Evolutionary conservation across 176 grass and related monocot genomes (phyloP), one percentile per base, ranked within the genome.

Genomic region (Calamus simplicifolius): DNA sequence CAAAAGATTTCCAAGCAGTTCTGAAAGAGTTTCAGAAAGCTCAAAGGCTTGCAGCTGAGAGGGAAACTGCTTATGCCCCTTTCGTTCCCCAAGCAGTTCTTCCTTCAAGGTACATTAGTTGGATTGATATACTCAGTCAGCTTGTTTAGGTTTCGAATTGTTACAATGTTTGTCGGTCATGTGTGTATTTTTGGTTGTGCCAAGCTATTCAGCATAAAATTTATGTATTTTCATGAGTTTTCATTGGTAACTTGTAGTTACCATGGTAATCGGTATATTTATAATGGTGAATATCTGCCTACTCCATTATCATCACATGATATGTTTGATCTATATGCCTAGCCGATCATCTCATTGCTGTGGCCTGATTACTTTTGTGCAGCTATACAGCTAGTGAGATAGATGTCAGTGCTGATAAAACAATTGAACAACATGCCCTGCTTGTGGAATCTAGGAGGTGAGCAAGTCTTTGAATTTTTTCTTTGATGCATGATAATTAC

Each of bases 21-120:
- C 84, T 96, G 77, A 83, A 91, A 56, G 92, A 91, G 72, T 96
- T 90, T 51, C 76, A 73, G 27, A 90, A 90, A 64, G 80, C 79
- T 75, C 83, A 96, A 48, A 85, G 73, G 76, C 71, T 96, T 61
- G 72, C 87, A 4, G 85, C 81, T 77, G 87, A 90, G 81, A 80
- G 81, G 54, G 92, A 96, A 64, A 85, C 56, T 15, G 58, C 92
- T 52, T 91, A 82, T 72, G 63, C 74, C 61, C 75, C 92, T 7
- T 66, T 80, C 71, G 54, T 67, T 82, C 58, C 69, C 19, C 83
- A 85, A 50, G 66, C 69, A 72, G 63, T 68, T 75, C 58, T 82
- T 70, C 87, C 85, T 62, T 64, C 80, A 68, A 82, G 70, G 86
- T 96, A 59, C 35, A 43, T 43, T 43, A 10, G 7, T 43, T 43